Percentiles rank a stretch among this genome's conserved stretches.
Evolutionary conservation across 2,329 filamentous ascomycete genomes (phyloP).

Genomic region (Laburnicola sp.): DNA sequence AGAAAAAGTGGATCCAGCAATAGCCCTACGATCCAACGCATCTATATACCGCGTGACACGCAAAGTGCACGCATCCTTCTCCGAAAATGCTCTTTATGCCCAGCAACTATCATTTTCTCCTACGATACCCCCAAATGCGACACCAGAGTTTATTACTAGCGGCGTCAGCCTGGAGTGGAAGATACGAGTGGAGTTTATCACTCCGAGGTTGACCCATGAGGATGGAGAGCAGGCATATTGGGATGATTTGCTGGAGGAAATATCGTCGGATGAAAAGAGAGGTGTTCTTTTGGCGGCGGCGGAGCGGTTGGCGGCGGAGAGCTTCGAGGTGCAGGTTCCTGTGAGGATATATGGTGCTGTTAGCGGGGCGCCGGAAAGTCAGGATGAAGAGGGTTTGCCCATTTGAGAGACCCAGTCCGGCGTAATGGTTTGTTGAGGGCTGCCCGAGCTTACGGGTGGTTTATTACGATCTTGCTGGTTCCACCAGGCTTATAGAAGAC

Average conservation of each 20-base stretch:
- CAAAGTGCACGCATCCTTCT: slow-evolving; percentile 74
- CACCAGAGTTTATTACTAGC: slow-evolving; percentile 89
- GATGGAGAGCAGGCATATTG: slow-evolving; percentile 34
- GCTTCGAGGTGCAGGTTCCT: slow-evolving; percentile 86
- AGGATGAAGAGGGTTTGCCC: slow-evolving; percentile 37
- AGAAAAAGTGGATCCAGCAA: slow-evolving; percentile 76
- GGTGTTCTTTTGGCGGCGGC: slow-evolving; percentile 76
- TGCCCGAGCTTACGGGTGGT: no score
- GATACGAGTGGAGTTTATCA: slow-evolving; percentile 89
- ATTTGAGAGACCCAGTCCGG: slow-evolving; percentile 24
- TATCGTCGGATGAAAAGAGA: slow-evolving; percentile 72
- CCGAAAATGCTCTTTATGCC: slow-evolving; percentile 82
- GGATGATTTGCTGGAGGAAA: slow-evolving; percentile 70
- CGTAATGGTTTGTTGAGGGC: no score
- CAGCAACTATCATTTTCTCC: slow-evolving; percentile 78
- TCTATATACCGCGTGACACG: slow-evolving; percentile 87
- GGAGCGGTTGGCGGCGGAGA: slow-evolving; percentile 80
- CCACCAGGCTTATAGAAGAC: no score
- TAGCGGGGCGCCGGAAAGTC: slow-evolving; percentile 43
- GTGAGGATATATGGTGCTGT: slow-evolving; percentile 73
- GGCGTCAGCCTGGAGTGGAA: slow-evolving; percentile 88
- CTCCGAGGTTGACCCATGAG: slow-evolving; percentile 59
- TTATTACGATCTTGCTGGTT: no score
- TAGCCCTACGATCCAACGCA: slow-evolving; percentile 82
- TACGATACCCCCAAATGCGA: slow-evolving; percentile 79